phyloP scores from a whole-genome alignment of 768 basidiomycete species.

The Suillus alpinus region DNA sequence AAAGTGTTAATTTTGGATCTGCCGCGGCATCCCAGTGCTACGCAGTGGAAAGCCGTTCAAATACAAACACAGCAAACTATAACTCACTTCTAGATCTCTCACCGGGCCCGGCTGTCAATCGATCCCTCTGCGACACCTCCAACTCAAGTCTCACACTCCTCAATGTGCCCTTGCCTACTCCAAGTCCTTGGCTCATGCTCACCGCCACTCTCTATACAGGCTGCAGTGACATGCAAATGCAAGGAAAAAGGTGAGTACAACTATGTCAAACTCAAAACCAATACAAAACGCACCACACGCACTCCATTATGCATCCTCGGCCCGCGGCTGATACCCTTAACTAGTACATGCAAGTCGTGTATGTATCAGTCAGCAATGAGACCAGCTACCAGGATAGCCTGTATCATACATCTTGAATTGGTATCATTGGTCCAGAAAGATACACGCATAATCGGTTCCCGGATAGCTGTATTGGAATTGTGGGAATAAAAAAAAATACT shows the following conservation, averaged over 20 bases:
- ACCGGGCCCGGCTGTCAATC: not conserved
- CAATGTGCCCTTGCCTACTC: not conserved
- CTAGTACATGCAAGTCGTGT: not conserved
- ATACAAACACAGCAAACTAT: no score
- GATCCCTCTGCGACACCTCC: not conserved
- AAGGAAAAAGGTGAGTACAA: not conserved
- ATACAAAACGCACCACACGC: not conserved
- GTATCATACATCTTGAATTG: not conserved
- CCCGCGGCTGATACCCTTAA: not conserved
- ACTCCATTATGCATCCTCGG: not conserved
- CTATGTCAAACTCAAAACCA: not conserved
- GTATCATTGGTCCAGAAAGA: no score
- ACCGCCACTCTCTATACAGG: not conserved
- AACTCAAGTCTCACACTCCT: not conserved
- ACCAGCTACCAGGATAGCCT: no score
- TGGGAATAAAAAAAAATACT: constrained; percentile 14
- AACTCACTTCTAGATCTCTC: no score
- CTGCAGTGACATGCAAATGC: not conserved
- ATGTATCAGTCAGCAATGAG: not conserved
- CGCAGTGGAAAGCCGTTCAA: not conserved
- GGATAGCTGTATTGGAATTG: not conserved
- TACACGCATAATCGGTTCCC: no score
- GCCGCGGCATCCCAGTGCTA: not conserved
- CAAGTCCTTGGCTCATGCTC: not conserved
- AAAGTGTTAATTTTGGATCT: not conserved